Evolutionary conservation across 768 basidiomycete genomes (phyloP), one percentile per base, ranked within the genome.

Genomic region (Suillus clintonianus): DNA sequence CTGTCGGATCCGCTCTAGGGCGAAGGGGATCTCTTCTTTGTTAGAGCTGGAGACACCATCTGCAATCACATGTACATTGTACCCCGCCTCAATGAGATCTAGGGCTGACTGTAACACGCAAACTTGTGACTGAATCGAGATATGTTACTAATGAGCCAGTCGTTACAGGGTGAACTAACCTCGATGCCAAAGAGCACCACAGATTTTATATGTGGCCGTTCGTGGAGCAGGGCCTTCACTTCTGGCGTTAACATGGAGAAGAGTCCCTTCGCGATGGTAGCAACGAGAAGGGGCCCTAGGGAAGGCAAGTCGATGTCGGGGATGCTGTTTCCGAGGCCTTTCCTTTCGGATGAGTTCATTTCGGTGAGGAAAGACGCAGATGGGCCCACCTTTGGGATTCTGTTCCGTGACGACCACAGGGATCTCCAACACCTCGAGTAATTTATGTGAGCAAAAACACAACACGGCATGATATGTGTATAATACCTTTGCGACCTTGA

Each of bases 131-230:
- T 95, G 67, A 14, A 15, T 66, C 22, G 34, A 37, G 14, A n/a
- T 64, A 62, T 27, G 50, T 68, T 24, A 60, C 30, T 1, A 5
- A 24, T 15, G 3, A 37, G 53, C 32, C 24, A 37, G 22, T 24
- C 24, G 34, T 17, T 14, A 2, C 51, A 17, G 43, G 19, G 27
- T 22, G 42, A 14, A 74, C 84, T 42, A 66, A 92, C 94, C 83
- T 97, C 96, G 59, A 97, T 94, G 19, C 96, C 95, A 65, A 94
- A 87, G 4, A 98, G 73, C 8, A 97, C 85, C 51, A 95, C 78
- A 9, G 85, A 86, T 45, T 82, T 81, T 62, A 90, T 72, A 11
- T 77, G 68, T 4, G 83, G 82, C 32, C 79, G 81, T 5, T 80
- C 67, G 24, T 73, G 71, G 59, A 96, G 78, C 10, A 87, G 65